Base-by-base conservation (phyloP, 129 eudicot genomes). In the Helichrysum umbraculigerum region DNA sequence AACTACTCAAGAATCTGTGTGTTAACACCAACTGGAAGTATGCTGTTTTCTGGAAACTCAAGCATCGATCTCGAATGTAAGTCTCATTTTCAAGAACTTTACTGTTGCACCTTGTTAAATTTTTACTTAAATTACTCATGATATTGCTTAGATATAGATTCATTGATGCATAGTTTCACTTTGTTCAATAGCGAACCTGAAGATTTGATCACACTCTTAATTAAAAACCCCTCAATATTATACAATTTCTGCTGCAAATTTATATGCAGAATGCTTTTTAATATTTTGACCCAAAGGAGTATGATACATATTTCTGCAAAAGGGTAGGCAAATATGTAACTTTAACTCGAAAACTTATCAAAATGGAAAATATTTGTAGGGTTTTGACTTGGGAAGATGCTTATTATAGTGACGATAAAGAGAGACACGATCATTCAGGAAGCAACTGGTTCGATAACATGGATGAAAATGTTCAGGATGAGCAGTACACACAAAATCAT, bases 41-140 rank as follows among this genome's bases (percentile, higher is more conserved):
- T 68, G 94, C 96, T 5, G 96, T 86, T 68, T 91, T 89, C 68
- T 95, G 99, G 99, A 87, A 86, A 84, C 93, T 91, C 71, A 76
- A 86, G 77, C 96, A 91, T 80, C 89, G 69, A 75, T 59, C 85
- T 65, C 92, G 68, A 87, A 89, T 95, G 96, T 92, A 81, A 89
- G 96, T 67, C 60, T 34, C 28, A 37, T 70, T 30, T 79, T 69
- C 20, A 64, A 32, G 14, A 64, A 64, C 66, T 29, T 64, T 64
- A 32, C 42, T 64, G 20, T 16, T 64, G 6, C 44, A 64, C 0
- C 20, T 64, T 30, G 20, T 62, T 57, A 4, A n/a, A 10, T 2
- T 29, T 25, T 15, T 4, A 28, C 25, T 47, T 52, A 70, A 60
- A 50, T 11, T 51, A 34, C 17, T 9, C 72, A 63, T 34, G 16